These are phyloP conservation scores for Podospora didyma DNA, from an alignment of 495 filamentous ascomycete genomes.

Conservation along the genomic window DNA sequence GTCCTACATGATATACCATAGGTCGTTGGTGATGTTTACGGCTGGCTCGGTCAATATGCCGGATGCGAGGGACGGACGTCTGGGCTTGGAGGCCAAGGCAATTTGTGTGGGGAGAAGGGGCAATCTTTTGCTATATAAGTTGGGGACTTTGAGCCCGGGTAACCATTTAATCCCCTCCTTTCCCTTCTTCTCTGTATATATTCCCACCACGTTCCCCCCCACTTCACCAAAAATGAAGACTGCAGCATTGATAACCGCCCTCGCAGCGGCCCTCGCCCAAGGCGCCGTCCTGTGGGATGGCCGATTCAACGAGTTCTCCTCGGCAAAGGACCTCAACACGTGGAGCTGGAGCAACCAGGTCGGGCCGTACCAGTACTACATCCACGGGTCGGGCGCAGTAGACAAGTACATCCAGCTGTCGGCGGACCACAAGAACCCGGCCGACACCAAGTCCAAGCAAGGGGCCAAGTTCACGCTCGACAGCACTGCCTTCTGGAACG, in stretches of 20 bases:
- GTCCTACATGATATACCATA: no score
- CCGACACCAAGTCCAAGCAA: slow-evolving; percentile 53
- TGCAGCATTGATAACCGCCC: slow-evolving; percentile 9
- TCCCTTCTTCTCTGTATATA: background rate
- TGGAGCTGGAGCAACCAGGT: slow-evolving; percentile 66
- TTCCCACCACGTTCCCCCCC: no score
- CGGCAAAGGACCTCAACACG: slow-evolving; percentile 46
- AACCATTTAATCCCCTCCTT: no score
- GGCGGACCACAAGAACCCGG: slow-evolving; percentile 57
- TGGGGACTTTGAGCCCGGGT: no score
- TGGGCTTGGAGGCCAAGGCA: no score
- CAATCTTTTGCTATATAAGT: background rate
- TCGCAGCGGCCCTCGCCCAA: slow-evolving; percentile 8
- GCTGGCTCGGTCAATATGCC: no score
- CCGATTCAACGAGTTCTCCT: slow-evolving; percentile 54
- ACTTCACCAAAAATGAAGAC: slow-evolving; percentile 21
- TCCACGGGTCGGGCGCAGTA: slow-evolving; percentile 54
- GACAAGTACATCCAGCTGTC: slow-evolving; percentile 53
- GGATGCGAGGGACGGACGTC: no score
- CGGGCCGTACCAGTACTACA: slow-evolving; percentile 70
- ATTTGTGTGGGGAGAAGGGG: background rate
- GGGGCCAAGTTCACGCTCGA: slow-evolving; percentile 65
- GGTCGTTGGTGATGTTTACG: no score
- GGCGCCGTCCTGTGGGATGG: slow-evolving; percentile 57
- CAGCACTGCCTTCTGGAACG: slow-evolving; percentile 54